Percentiles rank a stretch among this genome's conserved stretches.
phyloP scores from a whole-genome alignment of 2,329 filamentous ascomycete genomes.

The Didymella pinodella region DNA sequence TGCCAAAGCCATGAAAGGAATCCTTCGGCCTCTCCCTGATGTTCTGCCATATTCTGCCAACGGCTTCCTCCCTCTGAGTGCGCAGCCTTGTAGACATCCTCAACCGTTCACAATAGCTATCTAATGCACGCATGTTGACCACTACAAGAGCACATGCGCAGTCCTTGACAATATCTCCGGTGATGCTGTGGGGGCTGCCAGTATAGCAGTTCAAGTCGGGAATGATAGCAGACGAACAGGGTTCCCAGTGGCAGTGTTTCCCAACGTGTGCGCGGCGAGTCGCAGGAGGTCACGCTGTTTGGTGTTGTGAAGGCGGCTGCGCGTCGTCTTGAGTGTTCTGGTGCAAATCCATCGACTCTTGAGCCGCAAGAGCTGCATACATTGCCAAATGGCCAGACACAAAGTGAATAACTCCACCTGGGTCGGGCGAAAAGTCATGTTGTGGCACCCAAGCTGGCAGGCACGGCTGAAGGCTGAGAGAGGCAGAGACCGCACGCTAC shows the following conservation, averaged over 20 bases:
- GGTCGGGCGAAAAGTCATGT: slow-evolving; percentile 8
- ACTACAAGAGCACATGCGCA: slow-evolving; percentile 18
- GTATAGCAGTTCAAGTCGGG: slow-evolving; percentile 4
- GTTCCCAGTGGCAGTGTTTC: slow-evolving; percentile 1
- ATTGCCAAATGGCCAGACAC: not conserved
- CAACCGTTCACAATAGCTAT: slow-evolving; percentile 36
- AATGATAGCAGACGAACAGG: slow-evolving; percentile 1
- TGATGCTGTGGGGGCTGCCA: slow-evolving; percentile 1
- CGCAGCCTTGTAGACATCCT: slow-evolving; percentile 8
- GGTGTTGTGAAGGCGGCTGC: not conserved
- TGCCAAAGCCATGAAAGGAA: slow-evolving; percentile 5
- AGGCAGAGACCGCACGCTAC: not conserved
- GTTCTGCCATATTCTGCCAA: not conserved
- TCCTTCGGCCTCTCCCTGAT: not conserved
- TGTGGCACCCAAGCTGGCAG: slow-evolving; percentile 11
- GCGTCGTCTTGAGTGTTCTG: slow-evolving; percentile 5
- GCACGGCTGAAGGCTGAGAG: slow-evolving; percentile 4
- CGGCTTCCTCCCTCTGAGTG: slow-evolving; percentile 1
- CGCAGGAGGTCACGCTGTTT: slow-evolving; percentile 10
- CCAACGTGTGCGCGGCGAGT: not conserved
- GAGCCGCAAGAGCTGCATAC: slow-evolving; percentile 1
- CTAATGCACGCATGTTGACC: slow-evolving; percentile 31
- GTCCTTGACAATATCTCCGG: not conserved
- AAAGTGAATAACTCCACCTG: not conserved
- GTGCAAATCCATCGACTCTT: slow-evolving; percentile 1